phyloP scores from a whole-genome alignment of 2,329 filamentous ascomycete species.

The Xylariales sp. region DNA sequence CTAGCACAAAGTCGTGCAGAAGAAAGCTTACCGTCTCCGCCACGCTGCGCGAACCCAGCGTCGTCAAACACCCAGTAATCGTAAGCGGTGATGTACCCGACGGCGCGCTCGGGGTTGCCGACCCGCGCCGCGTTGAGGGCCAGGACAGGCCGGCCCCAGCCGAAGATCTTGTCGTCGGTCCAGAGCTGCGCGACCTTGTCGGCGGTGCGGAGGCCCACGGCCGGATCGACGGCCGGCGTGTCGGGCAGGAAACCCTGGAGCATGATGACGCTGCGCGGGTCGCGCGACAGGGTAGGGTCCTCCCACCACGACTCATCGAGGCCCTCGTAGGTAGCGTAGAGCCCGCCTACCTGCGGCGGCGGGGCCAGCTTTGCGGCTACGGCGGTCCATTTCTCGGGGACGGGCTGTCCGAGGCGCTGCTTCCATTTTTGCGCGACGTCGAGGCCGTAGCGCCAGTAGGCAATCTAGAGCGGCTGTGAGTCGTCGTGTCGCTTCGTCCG shows the following conservation, averaged over 20 bases:
- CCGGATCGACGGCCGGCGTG: conserved; percentile 52
- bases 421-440: conserved; percentile 58
- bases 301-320: conserved; percentile 59
- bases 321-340: conserved; percentile 61
- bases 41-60: conserved; percentile 46
- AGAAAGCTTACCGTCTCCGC: conserved; percentile 29
- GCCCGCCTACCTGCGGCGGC: conserved; percentile 55
- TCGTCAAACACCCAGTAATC: conserved; percentile 58
- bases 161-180: conserved; percentile 56
- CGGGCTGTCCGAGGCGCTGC: conserved; percentile 51
- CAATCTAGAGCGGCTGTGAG: conserved; percentile 40
- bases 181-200: conserved; percentile 55
- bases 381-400: conserved; percentile 55
- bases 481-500: background rate
- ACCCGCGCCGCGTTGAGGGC: conserved; percentile 59
- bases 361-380: conserved; percentile 58
- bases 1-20: background rate
- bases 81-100: conserved; percentile 56
- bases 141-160: conserved; percentile 60
- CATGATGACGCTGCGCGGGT: conserved; percentile 60
- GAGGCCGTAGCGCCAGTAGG: conserved; percentile 64
- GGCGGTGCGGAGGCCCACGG: conserved; percentile 52
- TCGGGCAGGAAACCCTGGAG: conserved; percentile 59
- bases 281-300: conserved; percentile 51
- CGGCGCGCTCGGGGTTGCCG: conserved; percentile 55